A percentile compares a stretch with the other conserved stretches of the same genome.
Evolutionary conservation across 2,329 filamentous ascomycete genomes (phyloP).

Genomic region (Amauroascus niger): DNA sequence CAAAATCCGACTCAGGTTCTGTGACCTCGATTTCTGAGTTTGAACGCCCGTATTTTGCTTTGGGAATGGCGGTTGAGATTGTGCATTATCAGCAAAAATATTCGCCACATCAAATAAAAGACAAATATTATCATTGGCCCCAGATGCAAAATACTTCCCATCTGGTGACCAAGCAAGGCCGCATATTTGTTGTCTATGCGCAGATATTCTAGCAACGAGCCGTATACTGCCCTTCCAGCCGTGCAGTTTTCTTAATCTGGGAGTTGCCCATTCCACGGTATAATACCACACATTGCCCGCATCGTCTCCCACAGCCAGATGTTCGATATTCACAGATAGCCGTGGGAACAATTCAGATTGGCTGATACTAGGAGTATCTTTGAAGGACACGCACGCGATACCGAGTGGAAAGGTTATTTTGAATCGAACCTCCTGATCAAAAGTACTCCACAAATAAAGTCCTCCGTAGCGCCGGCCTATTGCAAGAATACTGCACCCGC

Average conservation of each 20-base stretch:
- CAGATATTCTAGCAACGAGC: constrained; percentile 63
- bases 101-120: constrained; percentile 64
- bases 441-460: constrained; percentile 67
- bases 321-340: constrained; percentile 58
- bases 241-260: constrained; percentile 51
- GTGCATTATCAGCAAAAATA: constrained; percentile 30
- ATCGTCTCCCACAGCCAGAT: constrained; percentile 80
- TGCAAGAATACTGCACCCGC: constrained; percentile 69
- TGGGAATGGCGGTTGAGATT: not conserved
- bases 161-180: constrained; percentile 79
- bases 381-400: constrained; percentile 73
- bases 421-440: constrained; percentile 57
- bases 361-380: constrained; percentile 50
- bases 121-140: constrained; percentile 86
- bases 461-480: constrained; percentile 70
- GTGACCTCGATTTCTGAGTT: not conserved
- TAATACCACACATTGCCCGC: constrained; percentile 78
- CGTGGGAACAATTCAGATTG: constrained; percentile 42
- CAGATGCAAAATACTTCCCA: constrained; percentile 69
- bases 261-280: constrained; percentile 66
- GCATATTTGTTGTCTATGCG: constrained; percentile 84
- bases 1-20: too few relatives aligned
- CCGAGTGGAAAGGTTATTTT: constrained; percentile 61
- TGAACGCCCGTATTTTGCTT: not conserved
- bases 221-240: constrained; percentile 70